Base-by-base conservation (phyloP, 2,329 filamentous ascomycete genomes). In the Sporothrix pseudoabietina region DNA sequence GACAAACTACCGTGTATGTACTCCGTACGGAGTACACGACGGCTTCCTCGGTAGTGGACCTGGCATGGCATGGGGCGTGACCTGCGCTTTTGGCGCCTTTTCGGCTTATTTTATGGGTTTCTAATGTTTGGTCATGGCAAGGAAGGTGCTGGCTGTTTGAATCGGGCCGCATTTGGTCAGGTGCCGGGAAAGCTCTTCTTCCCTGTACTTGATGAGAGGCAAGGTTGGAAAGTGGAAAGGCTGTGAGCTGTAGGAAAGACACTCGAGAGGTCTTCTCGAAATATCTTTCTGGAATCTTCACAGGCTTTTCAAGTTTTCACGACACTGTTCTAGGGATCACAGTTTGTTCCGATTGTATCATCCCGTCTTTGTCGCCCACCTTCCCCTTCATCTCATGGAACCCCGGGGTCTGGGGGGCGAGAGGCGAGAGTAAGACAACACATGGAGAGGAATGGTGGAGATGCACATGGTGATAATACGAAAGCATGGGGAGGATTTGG, bases 21-120 rank as follows among this genome's bases (percentile, higher is more conserved):
- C 26, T 26, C 26, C 26, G 26, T 26, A 26, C 26, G 26, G 26
- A 26, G 26, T 41, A 16, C 59, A 44, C 52, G 19, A 66, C 44
- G 65, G 65, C 65, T 69, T 69, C 44, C 19, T 69, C 65, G 65
- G 65, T 44, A 66, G 63, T 66, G 63, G 63, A 19, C 39, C 30
- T 19, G 41, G 59, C 32, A 35, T 19, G 16, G 59, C 14, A 52
- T 32, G 65, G 44, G 63, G 65, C 65, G 41, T 68, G 63, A 68
- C 63, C 63, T 63, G 41, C 12, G 35, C n/a, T 47, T 66, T 49
- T 49, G 19, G 63, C 19, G 22, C 10, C 12, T 4, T 16, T 49
- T 19, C 32, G 14, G 41, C 10, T 32, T 8, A 22, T 12, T 30
- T 19, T 59, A 26, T 61, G 30, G 10, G 9, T 22, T 22, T n/a